Evolutionary conservation across 495 filamentous ascomycete species (phyloP), one percentile per base, ranked within the genome.

Genomic region (Penicillium arizonense): DNA sequence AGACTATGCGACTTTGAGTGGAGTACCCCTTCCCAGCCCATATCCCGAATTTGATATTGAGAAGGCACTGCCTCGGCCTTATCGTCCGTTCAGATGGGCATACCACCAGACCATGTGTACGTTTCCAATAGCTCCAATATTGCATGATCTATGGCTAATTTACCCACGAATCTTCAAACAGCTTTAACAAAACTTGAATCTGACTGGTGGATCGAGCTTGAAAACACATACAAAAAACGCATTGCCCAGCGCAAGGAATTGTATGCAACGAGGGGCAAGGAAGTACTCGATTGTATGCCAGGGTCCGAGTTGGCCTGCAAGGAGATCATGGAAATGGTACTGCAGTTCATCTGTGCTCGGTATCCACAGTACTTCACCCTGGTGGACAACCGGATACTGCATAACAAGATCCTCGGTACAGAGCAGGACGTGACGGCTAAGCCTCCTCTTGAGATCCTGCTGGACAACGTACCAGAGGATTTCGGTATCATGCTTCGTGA

Each of bases 51-150:
- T 88, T 57, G 71, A 86, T 51, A 84, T 88, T 40, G 67, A 79
- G 24, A 85, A 76, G 53, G 87, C 88, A 0, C 62, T 78, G 14
- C 78, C 87, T n/a, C 76, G 87, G 32, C 88, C 85, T 12, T 87
- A 88, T 65, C 78, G 91, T 24, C 91, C 91, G 0, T 91, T 96
- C 42, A 72, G 91, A 64, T 96, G 91, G 91, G 69, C 77, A 1
- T 96, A 96, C 65, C 88, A 94, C 65, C 91, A 96, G 67, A 95
- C 91, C 0, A 96, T 96, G 91, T 89, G 91, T 95, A 82, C 53
- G 85, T 77, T 23, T 2, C 35, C 8, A 11, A 33, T 20, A 10
- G 24, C 21, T 13, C n/a, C 4, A 10, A 14, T 30, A 37, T 9
- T 28, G 52, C 9, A 24, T 36, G 35, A 42, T 3, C 38, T 7